Conservation (phyloP, 768 basidiomycete genomes). For the Phanerochaete carnosa region DNA sequence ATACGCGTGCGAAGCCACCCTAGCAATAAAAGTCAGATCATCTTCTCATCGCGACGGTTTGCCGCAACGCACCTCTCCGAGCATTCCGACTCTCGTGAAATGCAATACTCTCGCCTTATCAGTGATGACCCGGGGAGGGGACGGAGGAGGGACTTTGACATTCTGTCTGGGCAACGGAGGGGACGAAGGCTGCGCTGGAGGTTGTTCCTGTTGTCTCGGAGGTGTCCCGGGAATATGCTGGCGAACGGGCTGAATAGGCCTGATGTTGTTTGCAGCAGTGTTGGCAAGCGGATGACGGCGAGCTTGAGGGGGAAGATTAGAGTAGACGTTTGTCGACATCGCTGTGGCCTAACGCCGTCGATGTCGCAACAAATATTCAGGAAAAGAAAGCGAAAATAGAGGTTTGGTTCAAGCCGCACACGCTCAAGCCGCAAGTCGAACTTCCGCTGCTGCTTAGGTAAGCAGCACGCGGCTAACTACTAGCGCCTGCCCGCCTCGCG, state of each 20-base stretch:
- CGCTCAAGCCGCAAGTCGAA: not conserved
- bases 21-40: conserved; percentile 16
- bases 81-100: conserved; percentile 73
- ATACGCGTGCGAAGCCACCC: conserved; percentile 97
- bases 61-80: conserved; percentile 73
- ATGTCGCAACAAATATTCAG: conserved; percentile 14
- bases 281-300: conserved; percentile 26
- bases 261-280: conserved; percentile 21
- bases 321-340: conserved; percentile 22
- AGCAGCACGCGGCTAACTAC: not conserved
- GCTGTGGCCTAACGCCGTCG: conserved; percentile 28
- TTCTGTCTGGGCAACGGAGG: conserved; percentile 81
- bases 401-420: not conserved
- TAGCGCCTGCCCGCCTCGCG: not conserved
- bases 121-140: conserved; percentile 72
- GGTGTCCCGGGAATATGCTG: conserved; percentile 13
- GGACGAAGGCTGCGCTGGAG: conserved; percentile 28
- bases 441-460: conserved; percentile 3
- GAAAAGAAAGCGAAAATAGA: conserved; percentile 4
- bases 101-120: conserved; percentile 57
- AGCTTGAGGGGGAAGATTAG: conserved; percentile 20
- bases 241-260: not conserved
- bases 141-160: conserved; percentile 76
- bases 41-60: not conserved
- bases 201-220: conserved; percentile 5